Evolutionary conservation across 352 stramenopile species (phyloP).

Genomic region (Pythium sukuiense): DNA sequence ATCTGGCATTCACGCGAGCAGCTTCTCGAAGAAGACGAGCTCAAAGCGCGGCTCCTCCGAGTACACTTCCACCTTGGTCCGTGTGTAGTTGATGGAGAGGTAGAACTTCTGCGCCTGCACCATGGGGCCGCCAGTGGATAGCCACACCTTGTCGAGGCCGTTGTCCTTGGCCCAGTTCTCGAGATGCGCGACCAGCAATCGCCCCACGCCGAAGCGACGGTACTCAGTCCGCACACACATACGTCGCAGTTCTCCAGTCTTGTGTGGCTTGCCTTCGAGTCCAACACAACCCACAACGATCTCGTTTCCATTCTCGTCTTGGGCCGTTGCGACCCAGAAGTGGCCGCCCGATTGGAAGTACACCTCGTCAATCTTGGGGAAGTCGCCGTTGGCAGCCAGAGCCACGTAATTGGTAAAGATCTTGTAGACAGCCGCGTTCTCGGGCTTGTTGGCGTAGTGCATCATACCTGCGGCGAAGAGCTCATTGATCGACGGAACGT

Average conservation of each 20-base stretch:
- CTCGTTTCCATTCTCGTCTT: constrained; percentile 14
- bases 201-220: too few species aligned
- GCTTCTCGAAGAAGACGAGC: constrained; percentile 24
- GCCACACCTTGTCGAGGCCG: constrained; percentile 20
- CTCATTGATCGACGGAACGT: too few species aligned
- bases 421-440: too few species aligned
- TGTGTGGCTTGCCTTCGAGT: constrained; percentile 24
- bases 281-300: constrained; percentile 33
- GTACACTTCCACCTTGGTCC: neutral
- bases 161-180: too few species aligned
- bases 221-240: constrained; percentile 40
- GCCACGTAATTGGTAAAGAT: too few species aligned
- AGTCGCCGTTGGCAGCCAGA: constrained; percentile 8
- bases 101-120: constrained; percentile 32
- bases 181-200: too few species aligned
- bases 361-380: constrained; percentile 36
- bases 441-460: too few species aligned
- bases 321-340: constrained; percentile 15
- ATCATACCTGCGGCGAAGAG: too few species aligned
- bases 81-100: constrained; percentile 7
- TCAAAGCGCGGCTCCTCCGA: constrained; percentile 11
- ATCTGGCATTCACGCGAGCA: too few species aligned
- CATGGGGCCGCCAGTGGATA: constrained; percentile 10
- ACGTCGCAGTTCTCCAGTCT: constrained; percentile 35
- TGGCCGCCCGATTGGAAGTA: constrained; percentile 34